Percentiles rank a stretch among this genome's conserved stretches.
phyloP scores from a whole-genome alignment of 148 eudicot genomes.

The Fagopyrum tataricum region DNA sequence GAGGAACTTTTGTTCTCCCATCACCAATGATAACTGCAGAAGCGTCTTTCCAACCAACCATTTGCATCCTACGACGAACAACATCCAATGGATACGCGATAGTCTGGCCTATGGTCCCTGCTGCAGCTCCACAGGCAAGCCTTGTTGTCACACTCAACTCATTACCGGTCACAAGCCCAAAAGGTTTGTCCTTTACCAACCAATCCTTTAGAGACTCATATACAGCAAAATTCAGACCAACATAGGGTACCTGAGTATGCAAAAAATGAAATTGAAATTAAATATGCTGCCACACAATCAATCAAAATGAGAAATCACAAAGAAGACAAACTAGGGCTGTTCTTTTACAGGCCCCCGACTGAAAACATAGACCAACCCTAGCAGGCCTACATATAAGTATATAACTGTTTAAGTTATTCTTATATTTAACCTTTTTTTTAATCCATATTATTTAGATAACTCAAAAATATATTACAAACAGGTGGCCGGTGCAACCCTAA shows the following conservation, averaged over 20 bases:
- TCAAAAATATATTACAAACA: too few relatives aligned
- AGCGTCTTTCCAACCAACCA: constrained; percentile 93
- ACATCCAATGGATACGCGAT: constrained; percentile 94
- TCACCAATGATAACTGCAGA: constrained; percentile 71
- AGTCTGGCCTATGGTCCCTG: constrained; percentile 88
- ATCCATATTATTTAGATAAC: too few relatives aligned
- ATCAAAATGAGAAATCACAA: not conserved
- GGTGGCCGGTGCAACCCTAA: too few relatives aligned
- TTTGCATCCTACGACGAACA: constrained; percentile 92
- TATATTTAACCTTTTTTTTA: too few relatives aligned
- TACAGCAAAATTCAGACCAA: constrained; percentile 87
- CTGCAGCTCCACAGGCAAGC: constrained; percentile 91
- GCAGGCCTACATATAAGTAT: too few relatives aligned
- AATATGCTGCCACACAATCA: not conserved
- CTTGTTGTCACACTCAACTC: constrained; percentile 67
- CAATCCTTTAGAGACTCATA: constrained; percentile 86
- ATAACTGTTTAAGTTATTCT: too few relatives aligned
- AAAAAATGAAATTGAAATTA: constrained; percentile 15
- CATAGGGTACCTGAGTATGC: constrained; percentile 62
- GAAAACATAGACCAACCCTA: too few relatives aligned
- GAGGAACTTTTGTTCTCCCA: constrained; percentile 39
- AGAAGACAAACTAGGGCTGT: constrained; percentile 18
- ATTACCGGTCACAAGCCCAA: constrained; percentile 45
- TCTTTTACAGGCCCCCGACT: too few relatives aligned
- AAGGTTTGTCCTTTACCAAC: constrained; percentile 53